Conservation (phyloP, 371 early-diverging fungal species). For the Thermomucor indicae-seudaticae region DNA sequence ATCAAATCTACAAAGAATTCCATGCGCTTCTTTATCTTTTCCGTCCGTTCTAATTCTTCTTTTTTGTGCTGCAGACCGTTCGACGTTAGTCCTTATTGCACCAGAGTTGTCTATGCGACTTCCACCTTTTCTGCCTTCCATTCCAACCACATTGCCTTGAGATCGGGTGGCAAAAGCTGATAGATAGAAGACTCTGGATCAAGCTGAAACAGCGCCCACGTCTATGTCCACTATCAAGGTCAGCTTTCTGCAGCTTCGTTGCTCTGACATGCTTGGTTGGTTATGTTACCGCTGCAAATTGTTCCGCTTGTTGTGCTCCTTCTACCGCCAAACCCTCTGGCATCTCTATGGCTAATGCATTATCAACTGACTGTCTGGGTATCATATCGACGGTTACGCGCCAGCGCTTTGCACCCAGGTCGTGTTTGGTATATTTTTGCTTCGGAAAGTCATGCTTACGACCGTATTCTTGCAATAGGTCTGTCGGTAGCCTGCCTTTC, state of each 20-base stretch:
- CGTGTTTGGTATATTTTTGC: slow-evolving; percentile 8
- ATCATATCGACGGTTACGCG: slow-evolving; percentile 14
- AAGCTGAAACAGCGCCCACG: slow-evolving; percentile 48
- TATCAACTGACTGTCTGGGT: background rate
- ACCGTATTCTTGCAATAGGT: slow-evolving; percentile 25
- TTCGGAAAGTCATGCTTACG: slow-evolving; percentile 12
- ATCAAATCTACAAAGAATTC: slow-evolving; percentile 20
- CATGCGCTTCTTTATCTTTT: slow-evolving; percentile 24
- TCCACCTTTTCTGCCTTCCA: slow-evolving; percentile 52
- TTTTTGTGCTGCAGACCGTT: slow-evolving; percentile 10
- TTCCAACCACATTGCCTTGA: slow-evolving; percentile 64
- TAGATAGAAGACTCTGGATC: slow-evolving; percentile 48
- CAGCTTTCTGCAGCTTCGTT: slow-evolving; percentile 32
- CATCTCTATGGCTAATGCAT: slow-evolving; percentile 8
- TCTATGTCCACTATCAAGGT: slow-evolving; percentile 12
- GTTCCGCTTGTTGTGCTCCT: background rate
- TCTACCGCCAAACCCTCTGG: slow-evolving; percentile 6
- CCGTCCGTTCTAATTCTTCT: slow-evolving; percentile 17
- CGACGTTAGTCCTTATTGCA: background rate
- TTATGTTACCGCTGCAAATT: background rate
- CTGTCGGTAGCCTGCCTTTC: slow-evolving; percentile 48
- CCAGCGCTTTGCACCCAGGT: slow-evolving; percentile 17
- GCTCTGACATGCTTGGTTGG: too few relatives aligned
- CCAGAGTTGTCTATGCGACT: too few relatives aligned
- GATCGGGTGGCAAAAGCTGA: slow-evolving; percentile 55